Evolutionary conservation across 1,284 basidiomycete genomes (phyloP), one percentile per base, ranked within the genome.

Genomic region (Microbotryomycetes sp.): DNA sequence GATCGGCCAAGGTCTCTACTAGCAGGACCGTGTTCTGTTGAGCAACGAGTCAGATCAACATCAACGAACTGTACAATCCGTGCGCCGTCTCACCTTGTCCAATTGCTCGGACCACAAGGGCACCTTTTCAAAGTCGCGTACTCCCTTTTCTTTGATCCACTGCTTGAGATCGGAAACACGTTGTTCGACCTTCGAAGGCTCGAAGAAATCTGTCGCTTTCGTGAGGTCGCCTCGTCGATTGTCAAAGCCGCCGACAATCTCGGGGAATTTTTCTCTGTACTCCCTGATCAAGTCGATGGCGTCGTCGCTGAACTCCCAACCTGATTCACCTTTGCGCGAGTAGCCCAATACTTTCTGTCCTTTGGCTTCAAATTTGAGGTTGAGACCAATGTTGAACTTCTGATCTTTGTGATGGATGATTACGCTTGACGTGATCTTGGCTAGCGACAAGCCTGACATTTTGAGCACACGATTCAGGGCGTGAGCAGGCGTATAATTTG

Each of bases 341-440:
- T 96, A 97, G 63, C 91, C 90, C 42, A 97, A 82, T 2, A 99
- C 96, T 77, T 98, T 99, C 71, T 93, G 77, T n/a, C 86, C 83
- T 78, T 96, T 97, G 25, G 85, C 89, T 74, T 98, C 96, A 66
- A 97, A 98, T 76, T 99, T 98, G 71, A 98, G 82, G 73, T 89
- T 89, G 25, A 98, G 81, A 4, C 96, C 96, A 31, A 98, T 80
- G 74, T 98, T 97, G 62, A 82, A 82, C 79, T 96, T 97, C 70
- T 82, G 80, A n/a, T 83, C 83, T 69, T 89, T 86, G 0, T 81
- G 82, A 54, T 87, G 74, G 50, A 97, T 86, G 84, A 97, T 86
- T 73, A 97, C 85, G 71, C 89, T 93, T 26, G 92, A 92, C 0
- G 92, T 92, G 68, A 99, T 88, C 76, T 87, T 89, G 26, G 92